Percentiles rank a stretch among this genome's conserved stretches.
phyloP scores from a whole-genome alignment of 306 rosid genomes.

The Cicer arietinum region DNA sequence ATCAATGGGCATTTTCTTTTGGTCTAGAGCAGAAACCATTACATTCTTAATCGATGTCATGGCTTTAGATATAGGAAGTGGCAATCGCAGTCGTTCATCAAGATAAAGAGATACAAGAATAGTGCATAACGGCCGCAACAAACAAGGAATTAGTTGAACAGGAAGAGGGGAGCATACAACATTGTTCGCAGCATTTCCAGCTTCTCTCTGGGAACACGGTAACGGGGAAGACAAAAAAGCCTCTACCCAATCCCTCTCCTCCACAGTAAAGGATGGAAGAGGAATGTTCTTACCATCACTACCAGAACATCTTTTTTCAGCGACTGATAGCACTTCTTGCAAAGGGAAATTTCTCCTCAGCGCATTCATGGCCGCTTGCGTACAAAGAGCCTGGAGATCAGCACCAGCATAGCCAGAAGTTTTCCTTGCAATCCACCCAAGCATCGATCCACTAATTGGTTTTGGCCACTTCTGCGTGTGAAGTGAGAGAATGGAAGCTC shows the following conservation, averaged over 20 bases:
- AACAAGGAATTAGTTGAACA: conserved; percentile 75
- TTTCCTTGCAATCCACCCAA: conserved; percentile 79
- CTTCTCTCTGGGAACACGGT: conserved; percentile 94
- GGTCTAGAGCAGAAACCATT: conserved; percentile 64
- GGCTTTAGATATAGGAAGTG: conserved; percentile 67
- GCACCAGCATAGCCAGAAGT: conserved; percentile 98
- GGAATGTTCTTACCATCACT: conserved; percentile 57
- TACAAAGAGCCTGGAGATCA: conserved; percentile 98
- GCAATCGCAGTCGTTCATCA: conserved; percentile 81
- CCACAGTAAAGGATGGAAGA: conserved; percentile 87
- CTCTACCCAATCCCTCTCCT: conserved; percentile 98
- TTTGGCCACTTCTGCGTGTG: conserved; percentile 98
- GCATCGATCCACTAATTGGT: conserved; percentile 76
- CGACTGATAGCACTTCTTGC: conserved; percentile 74
- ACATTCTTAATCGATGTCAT: conserved; percentile 67
- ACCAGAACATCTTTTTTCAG: conserved; percentile 59
- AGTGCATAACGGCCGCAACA: conserved; percentile 74
- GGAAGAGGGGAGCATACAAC: conserved; percentile 86
- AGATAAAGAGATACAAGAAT: conserved; percentile 80
- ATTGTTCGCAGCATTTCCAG: conserved; percentile 94
- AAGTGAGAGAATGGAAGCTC: conserved; percentile 95
- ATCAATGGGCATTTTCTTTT: conserved; percentile 64
- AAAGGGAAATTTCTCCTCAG: conserved; percentile 96
- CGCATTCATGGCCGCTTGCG: conserved; percentile 90
- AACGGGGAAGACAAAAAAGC: conserved; percentile 76